Percentiles rank a stretch among this genome's conserved stretches.
Evolutionary conservation across 495 filamentous ascomycete species (phyloP).

Genomic region (Thermochaetoides thermophila): DNA sequence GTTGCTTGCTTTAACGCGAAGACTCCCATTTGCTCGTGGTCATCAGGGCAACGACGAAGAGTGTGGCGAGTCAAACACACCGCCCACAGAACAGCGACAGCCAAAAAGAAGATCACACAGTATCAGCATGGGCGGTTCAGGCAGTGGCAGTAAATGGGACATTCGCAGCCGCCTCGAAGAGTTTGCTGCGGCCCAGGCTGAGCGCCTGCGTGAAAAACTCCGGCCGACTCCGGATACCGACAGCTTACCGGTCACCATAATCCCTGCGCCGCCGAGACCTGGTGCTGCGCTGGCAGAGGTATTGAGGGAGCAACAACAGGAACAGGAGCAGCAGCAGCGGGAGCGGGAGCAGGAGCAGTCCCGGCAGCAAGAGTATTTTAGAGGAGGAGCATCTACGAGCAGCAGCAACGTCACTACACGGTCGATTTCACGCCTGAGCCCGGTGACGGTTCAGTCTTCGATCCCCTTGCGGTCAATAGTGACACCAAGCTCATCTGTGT

Average conservation of each 20-base stretch:
- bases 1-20: too few species aligned
- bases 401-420: too few species aligned
- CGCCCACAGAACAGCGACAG: not conserved
- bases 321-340: slow-evolving; percentile 17
- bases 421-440: too few species aligned
- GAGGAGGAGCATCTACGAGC: too few species aligned
- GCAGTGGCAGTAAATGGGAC: slow-evolving; percentile 24
- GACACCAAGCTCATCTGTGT: too few species aligned
- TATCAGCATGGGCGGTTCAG: not conserved
- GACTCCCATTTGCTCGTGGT: too few species aligned
- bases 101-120: not conserved
- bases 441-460: too few species aligned
- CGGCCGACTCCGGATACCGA: slow-evolving; percentile 32
- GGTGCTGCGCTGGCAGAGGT: slow-evolving; percentile 31
- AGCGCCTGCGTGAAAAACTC: slow-evolving; percentile 29
- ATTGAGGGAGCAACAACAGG: too few species aligned
- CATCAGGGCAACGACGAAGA: too few species aligned
- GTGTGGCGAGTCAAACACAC: too few species aligned
- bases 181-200: slow-evolving; percentile 32
- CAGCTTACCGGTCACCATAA: slow-evolving; percentile 34
- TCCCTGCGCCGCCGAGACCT: slow-evolving; percentile 31
- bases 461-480: too few species aligned
- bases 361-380: too few species aligned
- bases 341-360: not conserved
- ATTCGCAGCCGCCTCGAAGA: slow-evolving; percentile 30